These are phyloP conservation scores for Pterula multifida DNA, from an alignment of 1,284 basidiomycete genomes.

Conservation along the genomic window DNA sequence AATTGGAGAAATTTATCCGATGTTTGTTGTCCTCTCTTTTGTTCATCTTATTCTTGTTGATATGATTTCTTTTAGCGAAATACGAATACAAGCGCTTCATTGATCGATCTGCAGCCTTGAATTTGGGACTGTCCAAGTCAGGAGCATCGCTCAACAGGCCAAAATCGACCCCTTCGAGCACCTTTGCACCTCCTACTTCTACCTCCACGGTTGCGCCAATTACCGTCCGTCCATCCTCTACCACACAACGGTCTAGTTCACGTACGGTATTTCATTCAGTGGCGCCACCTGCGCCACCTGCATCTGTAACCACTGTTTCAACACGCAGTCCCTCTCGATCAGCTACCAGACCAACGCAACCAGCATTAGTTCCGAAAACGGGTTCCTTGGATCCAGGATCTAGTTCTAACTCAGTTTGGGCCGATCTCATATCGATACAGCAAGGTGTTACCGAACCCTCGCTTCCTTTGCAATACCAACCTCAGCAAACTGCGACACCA, in stretches of 20 bases:
- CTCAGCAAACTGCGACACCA: not conserved
- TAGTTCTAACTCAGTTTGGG: not conserved
- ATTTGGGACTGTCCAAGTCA: constrained; percentile 36
- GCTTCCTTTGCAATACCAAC: not conserved
- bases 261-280: not conserved
- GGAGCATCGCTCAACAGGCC: constrained; percentile 15
- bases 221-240: not conserved
- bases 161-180: constrained; percentile 4
- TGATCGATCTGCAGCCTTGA: constrained; percentile 30
- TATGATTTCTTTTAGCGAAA: constrained; percentile 35
- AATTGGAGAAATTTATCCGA: constrained; percentile 77
- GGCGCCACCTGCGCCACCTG: not conserved
- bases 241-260: not conserved
- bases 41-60: constrained; percentile 4
- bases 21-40: constrained; percentile 27
- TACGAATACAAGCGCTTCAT: constrained; percentile 64
- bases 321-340: not conserved
- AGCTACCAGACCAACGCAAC: not conserved
- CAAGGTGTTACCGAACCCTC: not conserved
- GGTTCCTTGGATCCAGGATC: not conserved
- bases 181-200: constrained; percentile 6
- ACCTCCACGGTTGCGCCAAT: not conserved
- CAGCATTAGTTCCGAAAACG: not conserved
- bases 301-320: not conserved
- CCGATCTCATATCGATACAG: not conserved